Evolutionary conservation across 371 early-diverging fungal species (phyloP).

Genomic region (Apophysomyces variabilis): DNA sequence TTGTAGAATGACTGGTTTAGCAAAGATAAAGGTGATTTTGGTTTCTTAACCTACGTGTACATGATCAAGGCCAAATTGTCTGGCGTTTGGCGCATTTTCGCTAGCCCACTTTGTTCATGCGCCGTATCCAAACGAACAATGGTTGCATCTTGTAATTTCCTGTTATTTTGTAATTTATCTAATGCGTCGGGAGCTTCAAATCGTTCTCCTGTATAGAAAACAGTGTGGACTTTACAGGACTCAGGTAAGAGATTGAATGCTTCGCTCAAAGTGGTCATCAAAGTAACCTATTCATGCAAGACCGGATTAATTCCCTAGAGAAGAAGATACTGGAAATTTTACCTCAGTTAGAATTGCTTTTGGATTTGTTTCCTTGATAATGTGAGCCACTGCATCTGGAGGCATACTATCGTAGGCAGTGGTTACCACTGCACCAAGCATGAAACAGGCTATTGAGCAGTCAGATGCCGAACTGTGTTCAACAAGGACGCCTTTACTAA

Average conservation of each 20-base stretch:
- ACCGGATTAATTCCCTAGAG: background rate
- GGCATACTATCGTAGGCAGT: conserved; percentile 94
- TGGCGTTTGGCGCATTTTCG: conserved; percentile 44
- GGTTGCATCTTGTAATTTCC: conserved; percentile 18
- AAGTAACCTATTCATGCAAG: conserved; percentile 24
- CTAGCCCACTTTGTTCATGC: conserved; percentile 11
- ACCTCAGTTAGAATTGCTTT: conserved; percentile 79
- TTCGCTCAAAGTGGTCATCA: conserved; percentile 38
- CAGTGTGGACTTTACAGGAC: conserved; percentile 29
- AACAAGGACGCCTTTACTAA: conserved; percentile 23
- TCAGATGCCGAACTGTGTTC: background rate
- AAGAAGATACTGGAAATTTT: background rate
- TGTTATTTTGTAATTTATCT: conserved; percentile 22
- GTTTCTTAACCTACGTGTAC: conserved; percentile 54
- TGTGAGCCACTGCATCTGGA: conserved; percentile 73
- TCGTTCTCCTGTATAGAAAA: conserved; percentile 43
- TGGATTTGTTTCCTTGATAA: conserved; percentile 73
- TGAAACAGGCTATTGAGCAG: conserved; percentile 58
- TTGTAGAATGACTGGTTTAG: no score
- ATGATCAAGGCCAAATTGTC: conserved; percentile 85
- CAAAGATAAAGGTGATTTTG: conserved; percentile 3
- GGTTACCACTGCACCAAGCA: conserved; percentile 72
- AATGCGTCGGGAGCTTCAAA: conserved; percentile 39
- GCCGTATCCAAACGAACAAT: conserved; percentile 39
- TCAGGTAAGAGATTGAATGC: conserved; percentile 28